Conservation (phyloP, 371 early-diverging fungal species). For the Fennellomyces sp. region DNA sequence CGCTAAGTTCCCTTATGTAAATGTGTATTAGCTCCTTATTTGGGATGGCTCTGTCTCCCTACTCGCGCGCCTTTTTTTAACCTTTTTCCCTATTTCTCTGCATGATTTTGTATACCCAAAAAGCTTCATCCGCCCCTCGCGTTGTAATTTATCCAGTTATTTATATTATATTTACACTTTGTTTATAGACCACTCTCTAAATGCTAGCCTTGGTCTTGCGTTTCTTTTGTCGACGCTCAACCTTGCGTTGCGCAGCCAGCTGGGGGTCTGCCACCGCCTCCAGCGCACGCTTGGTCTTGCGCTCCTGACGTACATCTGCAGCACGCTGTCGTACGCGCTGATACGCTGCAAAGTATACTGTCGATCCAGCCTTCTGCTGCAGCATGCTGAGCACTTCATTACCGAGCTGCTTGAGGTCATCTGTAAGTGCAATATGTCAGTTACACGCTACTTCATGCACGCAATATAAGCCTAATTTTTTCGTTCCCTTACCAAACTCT, state of each 20-base stretch:
- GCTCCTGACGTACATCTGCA: constrained; percentile 59
- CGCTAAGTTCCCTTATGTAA: not conserved
- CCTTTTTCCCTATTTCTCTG: not conserved
- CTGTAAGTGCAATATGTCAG: constrained; percentile 30
- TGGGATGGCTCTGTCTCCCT: too few relatives aligned
- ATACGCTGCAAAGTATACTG: constrained; percentile 71
- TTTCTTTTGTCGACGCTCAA: constrained; percentile 35
- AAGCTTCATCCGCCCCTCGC: too few relatives aligned
- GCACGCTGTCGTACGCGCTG: constrained; percentile 61
- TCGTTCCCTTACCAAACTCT: constrained; percentile 45
- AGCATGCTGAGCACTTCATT: constrained; percentile 79
- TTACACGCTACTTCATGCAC: not conserved
- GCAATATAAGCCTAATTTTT: not conserved
- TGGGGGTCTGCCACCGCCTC: constrained; percentile 44
- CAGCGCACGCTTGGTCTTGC: constrained; percentile 69
- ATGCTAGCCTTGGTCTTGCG: not conserved
- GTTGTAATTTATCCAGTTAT: too few relatives aligned
- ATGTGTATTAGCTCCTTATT: not conserved
- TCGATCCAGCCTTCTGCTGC: constrained; percentile 80
- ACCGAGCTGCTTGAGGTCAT: constrained; percentile 77
- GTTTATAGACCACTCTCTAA: not conserved
- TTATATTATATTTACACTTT: not conserved
- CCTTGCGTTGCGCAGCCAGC: constrained; percentile 35
- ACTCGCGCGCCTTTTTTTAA: not conserved
- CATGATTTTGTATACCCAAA: too few relatives aligned